Conservation (phyloP, 208 protist genomes). For the Acanthamoeba sp. region DNA sequence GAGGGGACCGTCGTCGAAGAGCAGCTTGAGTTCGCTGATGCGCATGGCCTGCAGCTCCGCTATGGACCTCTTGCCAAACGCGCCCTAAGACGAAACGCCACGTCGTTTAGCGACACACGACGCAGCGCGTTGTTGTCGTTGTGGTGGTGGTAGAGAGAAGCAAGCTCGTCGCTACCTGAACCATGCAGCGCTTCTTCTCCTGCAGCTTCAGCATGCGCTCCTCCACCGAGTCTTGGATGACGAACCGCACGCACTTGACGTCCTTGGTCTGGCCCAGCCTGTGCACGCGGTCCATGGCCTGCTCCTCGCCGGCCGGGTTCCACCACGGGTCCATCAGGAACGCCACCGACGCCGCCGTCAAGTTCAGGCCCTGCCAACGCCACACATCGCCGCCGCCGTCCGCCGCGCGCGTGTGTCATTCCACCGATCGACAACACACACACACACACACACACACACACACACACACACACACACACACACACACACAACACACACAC, state of each 20-base stretch:
- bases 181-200: conserved; percentile 78
- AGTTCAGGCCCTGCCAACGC: conserved; percentile 87
- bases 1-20: conserved; percentile 35
- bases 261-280: conserved; percentile 84
- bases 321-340: conserved; percentile 86
- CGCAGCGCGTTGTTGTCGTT: background rate
- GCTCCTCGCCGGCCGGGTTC: conserved; percentile 83
- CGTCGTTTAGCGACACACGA: background rate
- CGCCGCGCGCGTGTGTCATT: conserved; percentile 34
- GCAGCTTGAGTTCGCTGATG: conserved; percentile 54
- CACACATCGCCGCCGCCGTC: too few species aligned
- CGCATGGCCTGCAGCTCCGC: conserved; percentile 56
- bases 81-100: background rate
- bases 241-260: conserved; percentile 79
- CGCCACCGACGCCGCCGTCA: conserved; percentile 81
- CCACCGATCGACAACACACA: too few species aligned
- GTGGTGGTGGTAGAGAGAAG: background rate
- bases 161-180: background rate
- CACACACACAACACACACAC: too few species aligned
- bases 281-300: conserved; percentile 86
- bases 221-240: conserved; percentile 84
- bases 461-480: too few species aligned
- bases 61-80: conserved; percentile 43
- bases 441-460: too few species aligned
- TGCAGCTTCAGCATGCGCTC: conserved; percentile 84